A percentile compares a stretch with the other conserved stretches of the same genome.
Conservation (phyloP, 176 grass and related monocot species). For the Phragmites australis region DNA sequence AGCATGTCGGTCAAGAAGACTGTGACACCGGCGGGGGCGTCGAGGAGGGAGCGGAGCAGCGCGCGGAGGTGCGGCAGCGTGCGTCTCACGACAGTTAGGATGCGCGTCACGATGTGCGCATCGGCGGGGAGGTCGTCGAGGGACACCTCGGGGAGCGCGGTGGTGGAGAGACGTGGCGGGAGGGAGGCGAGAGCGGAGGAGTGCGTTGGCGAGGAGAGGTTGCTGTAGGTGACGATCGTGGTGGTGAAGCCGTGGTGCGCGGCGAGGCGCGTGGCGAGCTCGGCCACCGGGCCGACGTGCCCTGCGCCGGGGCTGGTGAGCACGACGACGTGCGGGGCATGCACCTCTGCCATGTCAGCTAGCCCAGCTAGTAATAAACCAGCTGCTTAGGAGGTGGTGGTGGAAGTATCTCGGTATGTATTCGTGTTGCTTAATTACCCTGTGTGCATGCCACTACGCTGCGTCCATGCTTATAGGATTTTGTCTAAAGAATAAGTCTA, state of each 20-base stretch:
- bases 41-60: conserved; percentile 12
- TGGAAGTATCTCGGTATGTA: too few species aligned
- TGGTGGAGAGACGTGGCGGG: conserved; percentile 14
- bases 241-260: conserved; percentile 32
- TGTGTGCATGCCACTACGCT: too few species aligned
- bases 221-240: conserved; percentile 47
- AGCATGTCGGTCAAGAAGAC: conserved; percentile 47
- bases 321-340: background rate
- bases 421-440: too few species aligned
- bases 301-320: conserved; percentile 45
- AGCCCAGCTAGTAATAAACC: too few species aligned
- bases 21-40: background rate
- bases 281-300: conserved; percentile 42
- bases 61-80: conserved; percentile 16
- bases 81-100: background rate
- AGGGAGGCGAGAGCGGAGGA: conserved; percentile 27
- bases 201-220: conserved; percentile 35
- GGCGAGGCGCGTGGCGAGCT: conserved; percentile 30
- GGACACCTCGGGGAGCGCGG: conserved; percentile 39
- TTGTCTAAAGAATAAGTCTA: too few species aligned
- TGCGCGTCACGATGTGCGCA: background rate
- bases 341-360: too few species aligned
- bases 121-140: conserved; percentile 48
- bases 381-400: too few species aligned
- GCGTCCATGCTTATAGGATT: too few species aligned